Base-by-base conservation (phyloP, 345 rosid genomes). In the Pugionium dolabratum region DNA sequence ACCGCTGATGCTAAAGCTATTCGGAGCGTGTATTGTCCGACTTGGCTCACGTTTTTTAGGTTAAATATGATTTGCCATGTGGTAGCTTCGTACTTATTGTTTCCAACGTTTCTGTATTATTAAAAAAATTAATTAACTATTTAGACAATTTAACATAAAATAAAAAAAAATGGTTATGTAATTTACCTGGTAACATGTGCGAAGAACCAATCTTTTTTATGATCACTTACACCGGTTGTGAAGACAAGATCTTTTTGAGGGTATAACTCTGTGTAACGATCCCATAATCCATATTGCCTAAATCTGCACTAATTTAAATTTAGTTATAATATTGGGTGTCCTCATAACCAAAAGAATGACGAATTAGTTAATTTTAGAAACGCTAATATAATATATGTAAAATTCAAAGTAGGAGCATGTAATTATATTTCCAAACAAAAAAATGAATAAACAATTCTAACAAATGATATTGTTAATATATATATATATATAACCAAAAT, bases 271-370 rank as follows among this genome's bases (percentile, higher is more conserved):
- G 86, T 57, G 60, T 85, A 90, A 5, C 86, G 82, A 2, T 80
- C 83, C 96, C 97, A 86, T 49, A 90, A 62, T 64, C 97, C 97
- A 52, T 90, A 88, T 69, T 90, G 97, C 48, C 95, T 85, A 61
- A 73, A 90, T 69, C 96, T 86, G 84, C 40, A 11, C 4, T 35
- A 35, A 6, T 41, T 48, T 2, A 28, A n/a, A 25, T 30, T 43
- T 32, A 52, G 2, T 64, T n/a, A n/a, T n/a, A n/a, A n/a, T n/a
- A n/a, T n/a, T n/a, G n/a, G n/a, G n/a, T n/a, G n/a, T n/a, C n/a
- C n/a, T n/a, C n/a, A n/a, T n/a, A n/a, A n/a, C n/a, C n/a, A n/a
- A n/a, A n/a, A n/a, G n/a, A n/a, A n/a, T n/a, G n/a, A n/a, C n/a
- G n/a, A n/a, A n/a, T n/a, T n/a, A n/a, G n/a, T n/a, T n/a, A n/a